Conservation (phyloP, 306 rosid genomes). For the Vachellia collinsii region DNA sequence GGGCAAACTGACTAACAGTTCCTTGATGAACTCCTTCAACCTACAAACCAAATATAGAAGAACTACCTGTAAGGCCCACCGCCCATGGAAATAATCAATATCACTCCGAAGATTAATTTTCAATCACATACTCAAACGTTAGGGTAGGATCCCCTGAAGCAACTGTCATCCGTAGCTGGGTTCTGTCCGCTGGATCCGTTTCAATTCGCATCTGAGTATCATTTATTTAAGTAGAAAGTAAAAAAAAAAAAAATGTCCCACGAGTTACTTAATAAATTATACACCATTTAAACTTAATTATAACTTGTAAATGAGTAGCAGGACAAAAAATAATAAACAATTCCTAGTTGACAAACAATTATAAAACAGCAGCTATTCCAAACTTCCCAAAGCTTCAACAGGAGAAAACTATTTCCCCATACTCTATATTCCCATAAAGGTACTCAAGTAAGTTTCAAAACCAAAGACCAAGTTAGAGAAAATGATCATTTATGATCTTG, state of each 20-base stretch:
- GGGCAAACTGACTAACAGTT: conserved; percentile 76
- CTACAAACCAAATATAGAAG: conserved; percentile 51
- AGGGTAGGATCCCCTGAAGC: conserved; percentile 93
- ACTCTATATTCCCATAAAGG: not conserved
- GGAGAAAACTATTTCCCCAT: not conserved
- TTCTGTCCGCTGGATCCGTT: conserved; percentile 99
- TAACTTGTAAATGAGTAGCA: not conserved
- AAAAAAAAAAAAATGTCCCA: conserved; percentile 13
- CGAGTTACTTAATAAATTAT: not conserved
- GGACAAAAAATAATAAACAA: not conserved
- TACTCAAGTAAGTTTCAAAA: conserved; percentile 13
- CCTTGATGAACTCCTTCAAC: conserved; percentile 96
- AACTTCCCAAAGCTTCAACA: conserved; percentile 25
- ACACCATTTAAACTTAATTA: conserved; percentile 29
- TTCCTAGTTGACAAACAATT: conserved; percentile 1
- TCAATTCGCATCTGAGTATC: conserved; percentile 76
- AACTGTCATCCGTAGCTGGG: conserved; percentile 96
- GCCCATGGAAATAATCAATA: not conserved
- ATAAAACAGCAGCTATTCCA: not conserved
- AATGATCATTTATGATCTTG: conserved; percentile 7
- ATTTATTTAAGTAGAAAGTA: conserved; percentile 28
- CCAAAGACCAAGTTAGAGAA: not conserved
- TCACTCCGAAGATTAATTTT: not conserved
- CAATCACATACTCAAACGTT: conserved; percentile 78
- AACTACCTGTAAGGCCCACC: conserved; percentile 15